These are phyloP conservation scores for Penicillium sp. DNA, from an alignment of 2,329 filamentous ascomycete species.

Conservation along the genomic window DNA sequence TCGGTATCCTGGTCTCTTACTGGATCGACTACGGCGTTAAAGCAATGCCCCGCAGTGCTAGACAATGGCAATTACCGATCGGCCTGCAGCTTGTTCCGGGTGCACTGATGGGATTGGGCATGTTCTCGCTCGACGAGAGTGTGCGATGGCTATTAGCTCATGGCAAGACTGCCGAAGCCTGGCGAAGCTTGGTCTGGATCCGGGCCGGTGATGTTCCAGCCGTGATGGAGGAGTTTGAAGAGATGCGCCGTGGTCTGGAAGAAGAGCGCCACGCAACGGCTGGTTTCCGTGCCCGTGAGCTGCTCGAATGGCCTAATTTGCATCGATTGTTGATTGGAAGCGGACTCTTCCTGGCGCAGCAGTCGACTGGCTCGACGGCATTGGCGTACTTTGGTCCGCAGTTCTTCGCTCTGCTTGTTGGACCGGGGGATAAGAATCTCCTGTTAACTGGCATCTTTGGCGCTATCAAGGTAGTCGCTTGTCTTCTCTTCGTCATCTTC, in stretches of 20 bases:
- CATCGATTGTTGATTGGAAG: conserved; percentile 50
- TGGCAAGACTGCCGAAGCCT: conserved; percentile 51
- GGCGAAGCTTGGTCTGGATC: conserved; percentile 56
- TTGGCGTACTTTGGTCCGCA: conserved; percentile 61
- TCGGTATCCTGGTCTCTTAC: conserved; percentile 57
- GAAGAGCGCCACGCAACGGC: conserved; percentile 52
- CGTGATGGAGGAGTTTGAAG: conserved; percentile 52
- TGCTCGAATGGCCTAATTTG: conserved; percentile 52
- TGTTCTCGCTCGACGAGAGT: conserved; percentile 55
- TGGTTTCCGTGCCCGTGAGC: conserved; percentile 49
- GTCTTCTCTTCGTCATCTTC: conserved; percentile 57
- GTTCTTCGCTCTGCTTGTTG: conserved; percentile 58
- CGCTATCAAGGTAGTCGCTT: conserved; percentile 57
- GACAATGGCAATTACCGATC: conserved; percentile 62
- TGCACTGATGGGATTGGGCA: conserved; percentile 52
- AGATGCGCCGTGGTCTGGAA: conserved; percentile 54
- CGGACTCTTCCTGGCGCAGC: conserved; percentile 56
- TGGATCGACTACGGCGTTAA: conserved; percentile 56
- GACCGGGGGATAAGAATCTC: conserved; percentile 50
- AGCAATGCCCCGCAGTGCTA: conserved; percentile 32
- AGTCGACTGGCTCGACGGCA: conserved; percentile 59
- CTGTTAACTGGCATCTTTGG: conserved; percentile 59
- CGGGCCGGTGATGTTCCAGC: conserved; percentile 48
- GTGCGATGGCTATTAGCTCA: conserved; percentile 56
- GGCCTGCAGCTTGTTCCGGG: conserved; percentile 56